phyloP scores from a whole-genome alignment of 208 protist genomes.

The Entamoeba invadens region DNA sequence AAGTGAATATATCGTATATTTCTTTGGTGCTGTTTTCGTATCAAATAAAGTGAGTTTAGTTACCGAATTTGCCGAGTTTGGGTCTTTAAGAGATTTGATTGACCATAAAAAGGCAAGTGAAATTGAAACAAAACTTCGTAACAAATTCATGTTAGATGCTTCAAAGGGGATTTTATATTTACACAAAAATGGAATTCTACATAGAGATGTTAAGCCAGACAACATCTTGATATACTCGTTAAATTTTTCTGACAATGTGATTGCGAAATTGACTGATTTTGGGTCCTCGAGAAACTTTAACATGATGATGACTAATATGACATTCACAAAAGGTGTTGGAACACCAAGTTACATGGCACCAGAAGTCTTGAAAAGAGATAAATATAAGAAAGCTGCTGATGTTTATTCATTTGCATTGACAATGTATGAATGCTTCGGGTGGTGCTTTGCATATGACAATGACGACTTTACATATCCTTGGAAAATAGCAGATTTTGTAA shows the following conservation, averaged over 20 bases:
- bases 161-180: background rate
- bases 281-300: background rate
- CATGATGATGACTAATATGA: background rate
- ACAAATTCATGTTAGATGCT: background rate
- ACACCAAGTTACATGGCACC: slow-evolving; percentile 36
- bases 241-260: background rate
- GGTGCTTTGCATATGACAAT: background rate
- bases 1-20: slow-evolving; percentile 44
- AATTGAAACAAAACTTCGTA: background rate
- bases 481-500: background rate
- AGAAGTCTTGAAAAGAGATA: slow-evolving; percentile 27
- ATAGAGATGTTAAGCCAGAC: slow-evolving; percentile 8
- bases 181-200: background rate
- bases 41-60: slow-evolving; percentile 36
- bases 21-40: slow-evolving; percentile 40
- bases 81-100: slow-evolving; percentile 14
- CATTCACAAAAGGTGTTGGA: background rate
- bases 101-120: background rate
- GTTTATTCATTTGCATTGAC: slow-evolving; percentile 46
- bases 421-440: slow-evolving; percentile 35
- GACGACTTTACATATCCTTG: background rate
- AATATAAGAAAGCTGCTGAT: slow-evolving; percentile 37
- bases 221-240: slow-evolving; percentile 3
- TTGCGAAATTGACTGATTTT: slow-evolving; percentile 17
- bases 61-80: slow-evolving; percentile 37